Evolutionary conservation across 176 grass and related monocot species (phyloP).

Genomic region (Phyllostachys edulis): DNA sequence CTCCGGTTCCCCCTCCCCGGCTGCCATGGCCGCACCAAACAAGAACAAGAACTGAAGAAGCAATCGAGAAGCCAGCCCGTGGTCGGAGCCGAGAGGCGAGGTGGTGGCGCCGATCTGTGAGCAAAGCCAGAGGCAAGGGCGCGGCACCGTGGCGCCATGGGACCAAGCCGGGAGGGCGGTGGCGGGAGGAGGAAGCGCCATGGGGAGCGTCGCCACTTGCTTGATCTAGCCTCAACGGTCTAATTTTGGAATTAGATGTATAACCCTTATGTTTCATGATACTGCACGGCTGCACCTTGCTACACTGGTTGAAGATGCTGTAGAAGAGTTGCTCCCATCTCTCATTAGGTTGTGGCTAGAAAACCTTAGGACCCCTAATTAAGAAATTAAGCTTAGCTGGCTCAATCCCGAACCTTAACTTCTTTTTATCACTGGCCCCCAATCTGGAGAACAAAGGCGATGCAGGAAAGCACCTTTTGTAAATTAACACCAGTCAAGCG

Average conservation of each 20-base stretch:
- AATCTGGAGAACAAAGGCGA: not conserved
- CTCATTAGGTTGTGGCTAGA: not conserved
- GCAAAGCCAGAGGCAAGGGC: too few species aligned
- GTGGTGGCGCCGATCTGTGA: too few species aligned
- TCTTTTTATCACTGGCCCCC: not conserved
- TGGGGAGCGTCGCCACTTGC: too few species aligned
- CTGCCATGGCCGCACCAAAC: too few species aligned
- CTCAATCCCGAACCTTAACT: not conserved
- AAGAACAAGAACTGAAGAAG: too few species aligned
- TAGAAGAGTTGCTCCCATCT: not conserved
- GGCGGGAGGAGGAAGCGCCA: too few species aligned
- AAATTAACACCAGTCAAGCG: not conserved
- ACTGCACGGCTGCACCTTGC: not conserved
- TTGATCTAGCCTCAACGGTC: not conserved
- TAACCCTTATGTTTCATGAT: not conserved
- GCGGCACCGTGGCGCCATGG: too few species aligned
- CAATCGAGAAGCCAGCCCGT: too few species aligned
- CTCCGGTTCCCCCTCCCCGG: too few species aligned
- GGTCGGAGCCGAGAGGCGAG: too few species aligned
- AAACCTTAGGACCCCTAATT: not conserved
- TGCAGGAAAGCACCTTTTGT: not conserved
- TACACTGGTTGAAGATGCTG: not conserved
- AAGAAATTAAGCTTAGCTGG: not conserved
- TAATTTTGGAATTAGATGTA: not conserved
- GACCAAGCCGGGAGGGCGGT: too few species aligned